Evolutionary conservation across 2,329 filamentous ascomycete genomes (phyloP).

Genomic region (Ophiostoma tasmaniense): DNA sequence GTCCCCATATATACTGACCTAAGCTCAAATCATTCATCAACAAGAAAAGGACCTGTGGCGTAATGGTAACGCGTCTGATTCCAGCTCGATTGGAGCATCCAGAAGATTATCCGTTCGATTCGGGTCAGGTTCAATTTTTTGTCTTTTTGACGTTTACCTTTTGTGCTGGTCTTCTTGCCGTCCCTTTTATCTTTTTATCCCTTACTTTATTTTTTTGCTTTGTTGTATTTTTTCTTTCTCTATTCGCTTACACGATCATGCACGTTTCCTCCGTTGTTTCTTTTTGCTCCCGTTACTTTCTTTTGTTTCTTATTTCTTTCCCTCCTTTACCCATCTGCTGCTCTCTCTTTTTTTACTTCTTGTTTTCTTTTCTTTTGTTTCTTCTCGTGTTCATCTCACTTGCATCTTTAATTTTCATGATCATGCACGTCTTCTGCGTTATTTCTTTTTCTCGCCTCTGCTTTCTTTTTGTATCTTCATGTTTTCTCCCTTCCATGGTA

Average conservation of each 20-base stretch:
- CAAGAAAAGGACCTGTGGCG: background rate
- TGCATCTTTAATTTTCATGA: background rate
- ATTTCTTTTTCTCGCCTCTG: background rate
- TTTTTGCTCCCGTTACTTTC: background rate
- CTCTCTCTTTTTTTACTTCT: too few relatives aligned
- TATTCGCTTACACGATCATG: background rate
- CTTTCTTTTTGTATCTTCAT: background rate
- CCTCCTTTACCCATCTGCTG: too few relatives aligned
- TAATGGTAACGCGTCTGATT: constrained; percentile 10
- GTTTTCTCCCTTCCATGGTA: background rate
- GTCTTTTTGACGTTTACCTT: background rate
- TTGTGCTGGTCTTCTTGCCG: background rate
- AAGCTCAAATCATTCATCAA: background rate
- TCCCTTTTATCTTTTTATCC: background rate
- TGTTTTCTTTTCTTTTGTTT: too few relatives aligned
- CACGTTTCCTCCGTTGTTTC: background rate
- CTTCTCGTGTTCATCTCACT: too few relatives aligned
- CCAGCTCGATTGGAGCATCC: constrained; percentile 3
- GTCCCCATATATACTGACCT: background rate
- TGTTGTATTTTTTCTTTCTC: too few relatives aligned
- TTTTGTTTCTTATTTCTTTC: background rate
- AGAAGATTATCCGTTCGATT: constrained; percentile 9
- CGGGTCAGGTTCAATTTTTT: constrained; percentile 7
- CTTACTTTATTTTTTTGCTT: background rate
- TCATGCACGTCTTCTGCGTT: background rate